Evolutionary conservation across 805 yeast species (phyloP).

Genomic region (Isabelozyma heimii): DNA sequence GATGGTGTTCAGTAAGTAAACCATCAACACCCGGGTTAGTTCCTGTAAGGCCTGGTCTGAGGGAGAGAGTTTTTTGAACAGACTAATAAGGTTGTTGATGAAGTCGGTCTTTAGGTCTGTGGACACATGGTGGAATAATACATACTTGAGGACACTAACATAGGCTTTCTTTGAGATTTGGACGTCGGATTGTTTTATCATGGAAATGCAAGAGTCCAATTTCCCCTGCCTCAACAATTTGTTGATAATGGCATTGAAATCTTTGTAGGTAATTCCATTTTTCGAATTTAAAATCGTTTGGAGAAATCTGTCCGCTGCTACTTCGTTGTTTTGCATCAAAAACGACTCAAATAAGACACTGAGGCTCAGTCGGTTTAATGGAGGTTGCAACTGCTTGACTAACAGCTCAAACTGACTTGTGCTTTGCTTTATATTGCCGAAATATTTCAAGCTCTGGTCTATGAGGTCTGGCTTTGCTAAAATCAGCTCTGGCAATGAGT

Average conservation of each 20-base stretch:
- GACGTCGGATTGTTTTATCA: constrained; percentile 17
- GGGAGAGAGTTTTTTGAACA: constrained; percentile 8
- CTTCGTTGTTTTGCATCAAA: constrained; percentile 21
- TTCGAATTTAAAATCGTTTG: constrained; percentile 25
- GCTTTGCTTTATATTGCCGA: constrained; percentile 11
- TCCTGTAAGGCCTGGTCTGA: constrained; percentile 10
- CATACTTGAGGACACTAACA: constrained; percentile 16
- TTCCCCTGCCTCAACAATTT: constrained; percentile 24
- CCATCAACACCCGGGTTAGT: constrained; percentile 16
- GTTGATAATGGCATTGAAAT: constrained; percentile 23
- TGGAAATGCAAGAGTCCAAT: constrained; percentile 19
- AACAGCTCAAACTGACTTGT: constrained; percentile 14
- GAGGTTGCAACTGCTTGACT: constrained; percentile 21
- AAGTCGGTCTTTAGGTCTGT: constrained; percentile 5
- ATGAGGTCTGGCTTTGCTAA: background rate
- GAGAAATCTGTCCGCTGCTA: constrained; percentile 26
- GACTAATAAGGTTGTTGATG: constrained; percentile 4
- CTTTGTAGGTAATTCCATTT: constrained; percentile 22
- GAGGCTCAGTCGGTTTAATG: constrained; percentile 30
- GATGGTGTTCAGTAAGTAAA: constrained; percentile 9
- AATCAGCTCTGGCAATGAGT: background rate
- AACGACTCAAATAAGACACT: constrained; percentile 31
- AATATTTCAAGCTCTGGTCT: constrained; percentile 13
- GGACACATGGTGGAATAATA: constrained; percentile 1
- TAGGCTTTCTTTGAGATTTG: constrained; percentile 22